Percentiles rank a stretch among this genome's conserved stretches.
Evolutionary conservation across 2,329 filamentous ascomycete genomes (phyloP).

Genomic region (Fusarium devonianum): DNA sequence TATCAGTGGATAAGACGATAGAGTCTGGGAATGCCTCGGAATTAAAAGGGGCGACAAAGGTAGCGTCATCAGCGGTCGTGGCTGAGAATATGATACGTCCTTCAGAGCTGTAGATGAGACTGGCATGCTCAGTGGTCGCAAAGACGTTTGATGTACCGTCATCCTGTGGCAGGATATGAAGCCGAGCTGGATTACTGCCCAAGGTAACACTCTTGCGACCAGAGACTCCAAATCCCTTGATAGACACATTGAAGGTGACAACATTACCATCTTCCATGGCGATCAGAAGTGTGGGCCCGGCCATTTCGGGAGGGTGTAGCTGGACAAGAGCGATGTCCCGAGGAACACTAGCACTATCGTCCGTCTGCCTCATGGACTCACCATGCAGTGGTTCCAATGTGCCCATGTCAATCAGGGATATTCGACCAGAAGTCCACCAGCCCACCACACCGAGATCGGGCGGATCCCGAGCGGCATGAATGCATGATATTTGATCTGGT

Average conservation of each 20-base stretch:
- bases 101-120: conserved; percentile 88
- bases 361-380: conserved; percentile 64
- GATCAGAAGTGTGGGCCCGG: conserved; percentile 79
- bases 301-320: conserved; percentile 67
- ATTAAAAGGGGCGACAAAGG: conserved; percentile 83
- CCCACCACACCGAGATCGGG: conserved; percentile 77
- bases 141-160: conserved; percentile 81
- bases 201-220: conserved; percentile 82
- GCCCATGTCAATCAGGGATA: conserved; percentile 75
- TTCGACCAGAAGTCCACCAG: conserved; percentile 83
- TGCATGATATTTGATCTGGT: conserved; percentile 80
- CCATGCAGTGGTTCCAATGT: conserved; percentile 71
- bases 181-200: conserved; percentile 82
- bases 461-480: conserved; percentile 74
- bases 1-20: conserved; percentile 80
- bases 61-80: conserved; percentile 86
- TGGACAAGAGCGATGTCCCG: conserved; percentile 82
- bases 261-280: conserved; percentile 94
- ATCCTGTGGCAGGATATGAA: conserved; percentile 77
- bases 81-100: conserved; percentile 91
- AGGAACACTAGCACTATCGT: conserved; percentile 79
- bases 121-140: conserved; percentile 92
- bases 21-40: conserved; percentile 80
- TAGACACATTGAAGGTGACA: conserved; percentile 78
- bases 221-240: conserved; percentile 67